A percentile compares a stretch with the other conserved stretches of the same genome.
phyloP scores from a whole-genome alignment of 176 grass and related monocot genomes.

The Panicum miliaceum region DNA sequence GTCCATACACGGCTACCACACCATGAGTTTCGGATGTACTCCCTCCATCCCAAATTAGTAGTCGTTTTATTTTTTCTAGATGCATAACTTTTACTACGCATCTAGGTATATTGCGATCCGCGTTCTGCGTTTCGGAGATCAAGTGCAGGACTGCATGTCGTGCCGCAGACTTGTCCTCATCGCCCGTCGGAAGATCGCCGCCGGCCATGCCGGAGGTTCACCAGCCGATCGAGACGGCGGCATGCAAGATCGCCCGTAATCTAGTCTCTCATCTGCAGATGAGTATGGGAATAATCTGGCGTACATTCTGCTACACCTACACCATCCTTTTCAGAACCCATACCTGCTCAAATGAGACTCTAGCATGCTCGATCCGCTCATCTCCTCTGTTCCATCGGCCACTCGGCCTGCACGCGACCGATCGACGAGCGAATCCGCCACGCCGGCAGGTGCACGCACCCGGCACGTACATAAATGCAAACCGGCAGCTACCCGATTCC shows the following conservation, averaged over 20 bases:
- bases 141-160: neutral
- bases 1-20: too few species aligned
- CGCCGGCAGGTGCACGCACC: conserved; percentile 5
- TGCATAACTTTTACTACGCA: too few species aligned
- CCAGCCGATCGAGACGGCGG: neutral
- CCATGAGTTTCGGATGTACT: too few species aligned
- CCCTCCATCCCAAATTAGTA: too few species aligned
- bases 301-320: neutral
- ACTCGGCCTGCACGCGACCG: neutral
- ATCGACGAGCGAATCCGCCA: neutral
- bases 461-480: conserved; percentile 29
- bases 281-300: neutral
- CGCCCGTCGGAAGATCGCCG: neutral
- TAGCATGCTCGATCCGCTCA: neutral
- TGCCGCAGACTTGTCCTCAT: neutral
- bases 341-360: neutral
- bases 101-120: too few species aligned
- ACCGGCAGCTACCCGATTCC: neutral
- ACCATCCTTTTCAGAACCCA: conserved; percentile 19
- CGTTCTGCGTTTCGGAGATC: neutral
- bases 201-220: neutral
- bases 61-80: too few species aligned
- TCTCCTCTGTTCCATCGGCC: neutral
- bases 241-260: neutral
- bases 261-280: neutral